A percentile compares a stretch with the other conserved stretches of the same genome.
Evolutionary conservation across 805 yeast species (phyloP).

Genomic region (Kurtzmaniella fragi): DNA sequence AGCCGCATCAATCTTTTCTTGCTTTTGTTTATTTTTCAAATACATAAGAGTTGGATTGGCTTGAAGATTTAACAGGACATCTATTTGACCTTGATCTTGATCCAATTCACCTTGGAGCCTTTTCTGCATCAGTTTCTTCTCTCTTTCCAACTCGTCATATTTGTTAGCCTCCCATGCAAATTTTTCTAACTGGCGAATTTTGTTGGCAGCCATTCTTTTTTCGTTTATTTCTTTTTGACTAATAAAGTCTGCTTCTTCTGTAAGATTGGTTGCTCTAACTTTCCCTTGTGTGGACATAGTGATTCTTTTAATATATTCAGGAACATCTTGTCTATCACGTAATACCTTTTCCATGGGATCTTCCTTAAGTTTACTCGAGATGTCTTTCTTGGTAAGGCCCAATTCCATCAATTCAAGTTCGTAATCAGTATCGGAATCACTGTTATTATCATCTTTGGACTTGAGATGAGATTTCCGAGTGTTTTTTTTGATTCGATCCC

Average conservation of each 20-base stretch:
- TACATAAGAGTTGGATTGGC: slow-evolving; percentile 35
- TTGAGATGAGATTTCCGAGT: slow-evolving; percentile 4
- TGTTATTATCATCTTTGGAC: slow-evolving; percentile 6
- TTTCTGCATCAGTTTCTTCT: slow-evolving; percentile 6
- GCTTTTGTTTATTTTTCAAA: slow-evolving; percentile 18
- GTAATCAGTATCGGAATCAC: slow-evolving; percentile 33
- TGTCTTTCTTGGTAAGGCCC: slow-evolving; percentile 21
- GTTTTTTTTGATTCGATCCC: slow-evolving; percentile 34
- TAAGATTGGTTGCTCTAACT: slow-evolving; percentile 19
- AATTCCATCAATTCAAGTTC: slow-evolving; percentile 36
- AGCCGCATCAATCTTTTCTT: slow-evolving; percentile 12
- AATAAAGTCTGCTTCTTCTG: slow-evolving; percentile 36
- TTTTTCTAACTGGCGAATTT: slow-evolving; percentile 20
- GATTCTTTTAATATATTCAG: slow-evolving; percentile 54
- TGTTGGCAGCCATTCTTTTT: background rate
- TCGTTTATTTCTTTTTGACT: background rate
- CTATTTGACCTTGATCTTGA: slow-evolving; percentile 8
- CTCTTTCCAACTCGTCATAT: slow-evolving; percentile 9
- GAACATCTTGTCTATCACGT: slow-evolving; percentile 70
- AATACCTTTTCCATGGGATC: slow-evolving; percentile 41
- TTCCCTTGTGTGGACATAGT: slow-evolving; percentile 26
- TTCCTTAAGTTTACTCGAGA: slow-evolving; percentile 20
- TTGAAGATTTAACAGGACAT: slow-evolving; percentile 26
- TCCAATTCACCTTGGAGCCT: slow-evolving; percentile 4
- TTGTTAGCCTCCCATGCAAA: slow-evolving; percentile 31